Percentiles rank a stretch among this genome's conserved stretches.
phyloP scores from a whole-genome alignment of 208 protist species.

The Acanthamoeba lugdunensis region DNA sequence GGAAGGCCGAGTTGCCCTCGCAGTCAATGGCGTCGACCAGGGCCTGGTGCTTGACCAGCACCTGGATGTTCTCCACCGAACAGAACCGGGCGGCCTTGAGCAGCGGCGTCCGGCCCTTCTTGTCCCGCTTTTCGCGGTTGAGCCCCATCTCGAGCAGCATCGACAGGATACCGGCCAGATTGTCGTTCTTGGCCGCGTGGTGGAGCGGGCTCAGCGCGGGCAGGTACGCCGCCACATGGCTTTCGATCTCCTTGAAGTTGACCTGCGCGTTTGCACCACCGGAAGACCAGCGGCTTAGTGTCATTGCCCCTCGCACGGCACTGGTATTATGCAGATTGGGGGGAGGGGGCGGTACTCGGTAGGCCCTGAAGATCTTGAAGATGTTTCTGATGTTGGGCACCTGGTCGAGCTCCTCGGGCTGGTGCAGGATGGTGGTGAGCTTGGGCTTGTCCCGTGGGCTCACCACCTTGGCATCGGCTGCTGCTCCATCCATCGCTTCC shows the following conservation, averaged over 20 bases:
- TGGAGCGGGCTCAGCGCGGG: not conserved
- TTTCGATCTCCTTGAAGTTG: conserved; percentile 31
- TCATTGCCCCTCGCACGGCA: too few species aligned
- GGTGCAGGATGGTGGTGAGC: conserved; percentile 29
- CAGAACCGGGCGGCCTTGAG: conserved; percentile 29
- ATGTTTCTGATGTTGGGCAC: conserved; percentile 41
- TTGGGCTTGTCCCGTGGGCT: not conserved
- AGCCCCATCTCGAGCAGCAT: conserved; percentile 10
- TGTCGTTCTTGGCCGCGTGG: conserved; percentile 26
- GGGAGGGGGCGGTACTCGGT: not conserved
- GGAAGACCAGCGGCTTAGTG: not conserved
- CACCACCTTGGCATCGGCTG: not conserved
- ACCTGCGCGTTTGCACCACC: not conserved
- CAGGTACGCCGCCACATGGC: conserved; percentile 1
- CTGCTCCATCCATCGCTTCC: not conserved
- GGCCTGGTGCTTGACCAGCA: conserved; percentile 10
- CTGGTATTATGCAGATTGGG: not conserved
- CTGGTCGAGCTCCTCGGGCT: conserved; percentile 33
- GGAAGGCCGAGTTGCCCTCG: conserved; percentile 31
- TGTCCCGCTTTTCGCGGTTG: conserved; percentile 44
- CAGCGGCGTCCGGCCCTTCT: conserved; percentile 42
- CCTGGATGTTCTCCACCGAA: conserved; percentile 24
- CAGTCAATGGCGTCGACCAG: conserved; percentile 5
- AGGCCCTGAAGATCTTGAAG: conserved; percentile 33
- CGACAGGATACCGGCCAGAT: not conserved